Base-by-base conservation (phyloP, 345 rosid genomes). In the Turnera subulata region DNA sequence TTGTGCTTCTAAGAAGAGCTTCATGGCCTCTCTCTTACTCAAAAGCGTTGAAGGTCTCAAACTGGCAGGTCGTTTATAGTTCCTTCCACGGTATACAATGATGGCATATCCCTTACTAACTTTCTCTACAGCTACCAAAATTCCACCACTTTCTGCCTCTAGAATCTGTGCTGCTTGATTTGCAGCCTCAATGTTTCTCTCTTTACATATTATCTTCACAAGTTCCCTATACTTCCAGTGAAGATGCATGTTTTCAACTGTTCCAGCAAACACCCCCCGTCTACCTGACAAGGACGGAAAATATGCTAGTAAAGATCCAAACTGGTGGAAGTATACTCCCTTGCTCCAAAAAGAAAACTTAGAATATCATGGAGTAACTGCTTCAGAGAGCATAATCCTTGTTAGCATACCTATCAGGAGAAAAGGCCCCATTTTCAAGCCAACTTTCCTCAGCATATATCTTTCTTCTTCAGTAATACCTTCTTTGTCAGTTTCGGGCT, bases 151-250 rank as follows among this genome's bases (percentile, higher is more conserved):
- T 80, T 84, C 95, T 35, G 83, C 82, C 69, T 89, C 96, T 66
- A 92, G 82, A 56, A 65, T 80, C 48, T 46, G 73, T 24, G 95
- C 97, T 59, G 76, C 91, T 64, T 77, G 76, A 59, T 76, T 48
- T 70, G 72, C 88, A 74, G 80, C 79, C 62, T 83, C 80, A 24
- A 78, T 64, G 68, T 70, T 76, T 64, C 48, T 73, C 70, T 83
- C 88, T 59, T 79, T 80, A 65, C 77, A 74, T 53, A 92, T 80
- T 63, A 92, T 66, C 79, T 89, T 92, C 73, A 92, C 91, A 62
- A 92, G 93, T 70, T 92, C 98, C 80, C 98, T 78, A 68, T 92
- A 84, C 75, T 92, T 92, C 98, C 98, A 89, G 65, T 92, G 98
- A 63, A 92, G 96, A 78, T 92, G 98, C 96, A 92, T 86, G 71